Evolutionary conservation across 768 basidiomycete genomes (phyloP).

Genomic region (Macrolepiota fuliginosa): DNA sequence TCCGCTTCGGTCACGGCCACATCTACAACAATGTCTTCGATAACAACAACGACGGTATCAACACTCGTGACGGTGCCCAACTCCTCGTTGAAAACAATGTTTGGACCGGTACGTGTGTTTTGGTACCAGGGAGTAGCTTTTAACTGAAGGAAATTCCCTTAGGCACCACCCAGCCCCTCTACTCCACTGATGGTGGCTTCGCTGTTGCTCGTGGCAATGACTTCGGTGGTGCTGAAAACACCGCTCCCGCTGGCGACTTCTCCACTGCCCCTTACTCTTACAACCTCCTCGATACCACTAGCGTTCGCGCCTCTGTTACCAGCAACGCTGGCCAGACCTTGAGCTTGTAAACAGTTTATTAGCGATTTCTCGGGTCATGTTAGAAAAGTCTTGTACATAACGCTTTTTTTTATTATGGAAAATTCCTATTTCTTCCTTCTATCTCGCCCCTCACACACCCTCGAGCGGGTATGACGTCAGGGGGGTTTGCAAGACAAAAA

Average conservation of each 20-base stretch:
- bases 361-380: slow-evolving; percentile 13
- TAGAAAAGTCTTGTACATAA: background rate
- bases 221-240: slow-evolving; percentile 26
- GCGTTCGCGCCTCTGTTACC: slow-evolving; percentile 23
- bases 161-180: slow-evolving; percentile 35
- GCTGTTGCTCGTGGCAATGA: slow-evolving; percentile 36
- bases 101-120: slow-evolving; percentile 31
- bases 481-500: no score
- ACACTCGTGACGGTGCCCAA: slow-evolving; percentile 42
- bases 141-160: slow-evolving; percentile 1
- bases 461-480: background rate
- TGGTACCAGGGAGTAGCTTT: background rate
- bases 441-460: background rate
- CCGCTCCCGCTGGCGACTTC: slow-evolving; percentile 28
- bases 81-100: slow-evolving; percentile 48
- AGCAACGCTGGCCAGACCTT: slow-evolving; percentile 27
- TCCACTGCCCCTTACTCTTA: slow-evolving; percentile 26
- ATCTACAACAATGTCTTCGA: slow-evolving; percentile 46
- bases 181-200: slow-evolving; percentile 38
- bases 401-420: background rate
- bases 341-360: slow-evolving; percentile 18
- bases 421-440: background rate
- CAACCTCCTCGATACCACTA: slow-evolving; percentile 18
- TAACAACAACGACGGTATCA: slow-evolving; percentile 41
- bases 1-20: slow-evolving; percentile 45